These are phyloP conservation scores for Capronia coronata DNA, from an alignment of 2,329 filamentous ascomycete genomes.

Conservation along the genomic window DNA sequence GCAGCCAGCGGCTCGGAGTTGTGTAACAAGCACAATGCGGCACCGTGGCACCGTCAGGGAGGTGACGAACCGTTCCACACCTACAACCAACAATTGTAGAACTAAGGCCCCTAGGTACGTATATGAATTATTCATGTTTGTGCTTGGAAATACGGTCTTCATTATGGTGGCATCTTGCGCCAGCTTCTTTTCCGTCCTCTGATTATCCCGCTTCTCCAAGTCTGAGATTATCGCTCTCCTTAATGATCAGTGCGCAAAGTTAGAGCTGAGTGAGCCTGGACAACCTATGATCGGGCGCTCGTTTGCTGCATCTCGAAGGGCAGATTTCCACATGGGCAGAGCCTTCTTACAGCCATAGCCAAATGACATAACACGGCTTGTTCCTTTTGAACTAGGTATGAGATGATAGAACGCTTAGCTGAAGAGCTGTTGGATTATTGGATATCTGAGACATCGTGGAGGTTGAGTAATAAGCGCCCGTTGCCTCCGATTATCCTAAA, in stretches of 20 bases:
- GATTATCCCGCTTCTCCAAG: not conserved
- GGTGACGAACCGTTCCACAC: not conserved
- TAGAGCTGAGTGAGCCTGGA: not conserved
- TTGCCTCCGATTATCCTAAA: not conserved
- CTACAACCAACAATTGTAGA: not conserved
- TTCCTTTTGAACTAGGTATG: not conserved
- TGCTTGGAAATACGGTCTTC: slow-evolving; percentile 9
- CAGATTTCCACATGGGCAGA: not conserved
- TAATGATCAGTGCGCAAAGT: not conserved
- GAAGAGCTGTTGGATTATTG: not conserved
- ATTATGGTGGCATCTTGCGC: slow-evolving; percentile 3
- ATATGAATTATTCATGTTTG: slow-evolving; percentile 13
- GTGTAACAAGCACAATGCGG: not conserved
- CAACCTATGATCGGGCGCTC: not conserved
- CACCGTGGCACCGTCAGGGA: not conserved
- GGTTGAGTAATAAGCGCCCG: slow-evolving; percentile 22
- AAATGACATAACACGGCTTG: not conserved
- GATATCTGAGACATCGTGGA: slow-evolving; percentile 10
- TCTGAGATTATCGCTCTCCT: not conserved
- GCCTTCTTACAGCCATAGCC: not conserved
- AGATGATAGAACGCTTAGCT: no score
- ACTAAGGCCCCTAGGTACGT: no score
- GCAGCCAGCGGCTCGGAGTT: not conserved
- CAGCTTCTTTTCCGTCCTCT: not conserved
- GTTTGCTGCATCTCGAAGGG: not conserved